Base-by-base conservation (phyloP, 225 moss, liverwort and hornwort species). In the Sphagnum contortum region DNA sequence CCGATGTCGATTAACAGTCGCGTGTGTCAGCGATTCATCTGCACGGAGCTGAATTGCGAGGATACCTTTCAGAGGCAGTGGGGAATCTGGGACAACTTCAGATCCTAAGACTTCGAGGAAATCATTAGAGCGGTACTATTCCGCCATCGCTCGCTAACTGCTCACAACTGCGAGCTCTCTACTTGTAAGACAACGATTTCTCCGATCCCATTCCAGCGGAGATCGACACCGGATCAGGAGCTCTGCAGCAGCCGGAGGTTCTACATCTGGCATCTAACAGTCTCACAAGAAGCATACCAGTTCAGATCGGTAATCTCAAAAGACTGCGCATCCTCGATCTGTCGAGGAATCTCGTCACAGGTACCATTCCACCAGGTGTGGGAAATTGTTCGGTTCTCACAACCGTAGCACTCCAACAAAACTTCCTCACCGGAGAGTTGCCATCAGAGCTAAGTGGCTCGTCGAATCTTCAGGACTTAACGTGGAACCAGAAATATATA, bases 251-350 rank as follows among this genome's bases (percentile, higher is more conserved):
- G 11, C 72, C 81, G 47, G 59, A 76, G 55, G 75, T 63, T 54
- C 57, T 87, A 48, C 78, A 74, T 44, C 68, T 87, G 58, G 80
- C 74, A 10, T 63, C 73, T 66, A 87, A 89, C 58, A 75, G 73
- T 60, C 67, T 89, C 48, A 75, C 72, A 11, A 78, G 86, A 55
- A 57, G 9, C 56, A 63, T 86, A 44, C 79, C 89, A 47, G 10
- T n/a, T 6, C 77, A 81, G 54, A 48, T 86, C 7, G 64, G 73
- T 57, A 77, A 55, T 6, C 86, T 89, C 50, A 51, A 48, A 48
- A 64, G 70, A 63, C 80, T 80, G 29, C 80, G 57, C 8, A 55
- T 67, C 45, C 70, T 80, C 53, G n/a, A 80, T 70, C 52, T 73
- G 11, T 69, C 64, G 54, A 66, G 68, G 55, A 80, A 80, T 66